Conservation (phyloP, 805 yeast species). For the Candida khao-thaluensis region DNA sequence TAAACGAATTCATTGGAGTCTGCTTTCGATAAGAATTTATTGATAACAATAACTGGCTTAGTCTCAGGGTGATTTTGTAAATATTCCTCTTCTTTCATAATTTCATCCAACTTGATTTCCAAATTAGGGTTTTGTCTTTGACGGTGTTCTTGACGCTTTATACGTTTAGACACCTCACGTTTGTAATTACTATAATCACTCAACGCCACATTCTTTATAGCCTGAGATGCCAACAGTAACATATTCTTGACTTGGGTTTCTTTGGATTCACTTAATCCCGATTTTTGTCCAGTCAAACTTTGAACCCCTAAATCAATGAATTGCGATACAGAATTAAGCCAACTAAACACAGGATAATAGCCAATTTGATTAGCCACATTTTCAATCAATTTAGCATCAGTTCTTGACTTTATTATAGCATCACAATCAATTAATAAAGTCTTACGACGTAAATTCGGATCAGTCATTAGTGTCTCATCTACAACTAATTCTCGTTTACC, state of each 20-base stretch:
- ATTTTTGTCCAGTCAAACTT: slow-evolving; percentile 90
- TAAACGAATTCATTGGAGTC: slow-evolving; percentile 61
- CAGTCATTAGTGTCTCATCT: slow-evolving; percentile 59
- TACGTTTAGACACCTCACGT: slow-evolving; percentile 18
- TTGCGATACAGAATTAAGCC: slow-evolving; percentile 78
- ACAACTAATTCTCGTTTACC: slow-evolving; percentile 82
- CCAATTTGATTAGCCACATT: slow-evolving; percentile 77
- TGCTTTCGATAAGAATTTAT: slow-evolving; percentile 58
- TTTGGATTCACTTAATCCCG: slow-evolving; percentile 80
- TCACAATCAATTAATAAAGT: slow-evolving; percentile 80
- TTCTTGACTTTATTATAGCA: slow-evolving; percentile 64
- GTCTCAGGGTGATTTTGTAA: slow-evolving; percentile 81
- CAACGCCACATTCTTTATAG: slow-evolving; percentile 63
- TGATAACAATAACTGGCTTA: slow-evolving; percentile 83
- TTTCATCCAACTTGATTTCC: slow-evolving; percentile 20
- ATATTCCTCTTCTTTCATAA: slow-evolving; percentile 72
- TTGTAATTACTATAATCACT: slow-evolving; percentile 31
- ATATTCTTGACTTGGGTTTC: slow-evolving; percentile 82
- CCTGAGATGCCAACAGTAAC: slow-evolving; percentile 66
- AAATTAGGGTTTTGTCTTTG: slow-evolving; percentile 19
- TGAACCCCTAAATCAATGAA: slow-evolving; percentile 83
- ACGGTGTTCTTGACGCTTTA: slow-evolving; percentile 20
- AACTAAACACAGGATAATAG: slow-evolving; percentile 90
- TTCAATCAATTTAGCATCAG: slow-evolving; percentile 66
- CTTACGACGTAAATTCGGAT: slow-evolving; percentile 43